Base-by-base conservation (phyloP, 768 basidiomycete species). In the Pleurotus giganteus region DNA sequence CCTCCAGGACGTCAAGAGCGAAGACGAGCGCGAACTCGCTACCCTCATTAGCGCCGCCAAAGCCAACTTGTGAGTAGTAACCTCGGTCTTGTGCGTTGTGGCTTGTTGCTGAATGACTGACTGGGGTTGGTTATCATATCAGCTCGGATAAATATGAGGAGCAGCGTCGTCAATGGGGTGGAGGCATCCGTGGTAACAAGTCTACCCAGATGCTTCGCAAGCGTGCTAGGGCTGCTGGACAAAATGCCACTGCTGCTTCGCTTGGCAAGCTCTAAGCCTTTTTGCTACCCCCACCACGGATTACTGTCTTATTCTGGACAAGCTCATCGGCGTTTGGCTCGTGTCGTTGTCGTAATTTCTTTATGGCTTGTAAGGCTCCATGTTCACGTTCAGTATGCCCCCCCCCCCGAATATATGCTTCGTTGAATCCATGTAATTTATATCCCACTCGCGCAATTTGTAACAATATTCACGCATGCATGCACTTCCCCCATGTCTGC, bases 91-190 rank as follows among this genome's bases (percentile, higher is more conserved):
- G n/a, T n/a, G n/a, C n/a, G n/a, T n/a, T n/a, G n/a, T n/a, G n/a
- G n/a, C n/a, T n/a, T n/a, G n/a, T n/a, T n/a, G n/a, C n/a, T n/a
- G n/a, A 12, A 19, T 27, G 6, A 29, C 17, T 36, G 2, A 47
- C 13, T 44, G 67, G 13, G 65, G 29, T 15, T 4, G n/a, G 1
- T 51, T 21, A 5, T 13, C n/a, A 4, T 50, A 0, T 58, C 19
- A 91, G 89, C 82, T 77, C 88, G 54, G 91, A 92, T 74, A 98
- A 96, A 77, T 91, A 91, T 74, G 95, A 96, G 62, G 94, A 95
- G 64, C 81, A 88, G 52, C 86, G 92, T 60, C 84, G 89, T 66
- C 84, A 86, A 63, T 98, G 96, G 96, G 94, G 95, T 71, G 95
- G 95, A 79, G 95, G 95, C 70, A 64, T 93, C 69, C 92, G 93